Base-by-base conservation (phyloP, 768 basidiomycete species). In the Daedaleopsis nitida region DNA sequence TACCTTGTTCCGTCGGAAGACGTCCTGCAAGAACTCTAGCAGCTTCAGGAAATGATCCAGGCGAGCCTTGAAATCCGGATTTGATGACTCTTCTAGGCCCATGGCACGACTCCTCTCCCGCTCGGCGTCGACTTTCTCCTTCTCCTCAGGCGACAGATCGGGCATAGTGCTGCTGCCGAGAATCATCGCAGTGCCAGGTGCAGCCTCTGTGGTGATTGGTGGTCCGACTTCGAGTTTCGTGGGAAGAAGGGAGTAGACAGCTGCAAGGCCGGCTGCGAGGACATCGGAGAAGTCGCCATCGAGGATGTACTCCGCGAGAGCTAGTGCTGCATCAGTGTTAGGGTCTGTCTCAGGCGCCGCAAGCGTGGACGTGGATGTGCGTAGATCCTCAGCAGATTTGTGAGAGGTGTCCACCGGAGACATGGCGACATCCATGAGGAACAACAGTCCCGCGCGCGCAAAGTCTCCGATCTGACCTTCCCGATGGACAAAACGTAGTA, bases 271-370 rank as follows among this genome's bases (percentile, higher is more conserved):
- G 3, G 96, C 96, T 17, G 89, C 94, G 49, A 98, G 84, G 12
- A 98, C 96, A 65, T 98, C 95, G n/a, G 94, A 93, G 72, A 97
- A 96, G 74, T 98, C 96, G n/a, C 95, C 93, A 69, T 96, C 93
- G 17, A 97, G 82, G 54, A 98, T 92, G 71, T 94, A 97, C 70
- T 96, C 94, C 19, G 93, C 93, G 42, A 98, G 78, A 9, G 92
- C 91, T 45, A 96, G 79, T 1, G 91, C 90, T 1, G 94, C 92
- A 69, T 95, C 94, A 34, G 84, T 85, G 44, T 93, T 83, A 3
- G 94, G 88, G 70, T 96, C 93, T 4, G 58, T 62, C n/a, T 68
- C 67, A 19, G 68, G 51, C 5, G 68, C 67, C 5, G 75, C 65
- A 6, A 69, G 58, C 17, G 69, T 64, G 12, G 78, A 72, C 0